Percentiles rank a stretch among this genome's conserved stretches.
Conservation (phyloP, 2,329 filamentous ascomycete genomes). For the Sarocladium oryzae region DNA sequence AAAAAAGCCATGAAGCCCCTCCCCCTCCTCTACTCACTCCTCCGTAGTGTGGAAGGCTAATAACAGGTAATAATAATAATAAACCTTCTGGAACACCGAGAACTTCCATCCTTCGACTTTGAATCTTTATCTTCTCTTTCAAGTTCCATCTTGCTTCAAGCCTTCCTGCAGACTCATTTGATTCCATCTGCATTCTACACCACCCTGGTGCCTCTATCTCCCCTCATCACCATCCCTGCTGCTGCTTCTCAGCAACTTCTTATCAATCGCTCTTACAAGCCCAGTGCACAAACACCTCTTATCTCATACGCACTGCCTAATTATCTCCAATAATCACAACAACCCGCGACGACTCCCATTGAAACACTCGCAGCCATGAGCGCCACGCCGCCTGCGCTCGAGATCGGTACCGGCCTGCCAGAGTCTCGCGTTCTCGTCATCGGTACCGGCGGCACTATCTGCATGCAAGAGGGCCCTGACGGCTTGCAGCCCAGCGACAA, state of each 20-base stretch:
- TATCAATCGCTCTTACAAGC: no score
- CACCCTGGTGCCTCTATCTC: no score
- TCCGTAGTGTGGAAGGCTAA: no score
- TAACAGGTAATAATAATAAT: not conserved
- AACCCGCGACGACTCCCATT: no score
- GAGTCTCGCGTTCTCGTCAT: constrained; percentile 83
- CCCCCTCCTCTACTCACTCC: not conserved
- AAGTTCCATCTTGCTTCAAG: no score
- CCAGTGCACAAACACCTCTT: no score
- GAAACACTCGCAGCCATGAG: not conserved
- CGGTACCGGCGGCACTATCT: constrained; percentile 86
- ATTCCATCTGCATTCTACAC: no score
- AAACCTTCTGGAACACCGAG: constrained; percentile 2
- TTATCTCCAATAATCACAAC: no score
- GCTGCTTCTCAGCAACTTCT: no score
- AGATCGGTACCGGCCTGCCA: constrained; percentile 36
- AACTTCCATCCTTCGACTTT: not conserved
- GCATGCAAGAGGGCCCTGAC: constrained; percentile 76
- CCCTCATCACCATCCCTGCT: not conserved
- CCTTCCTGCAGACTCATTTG: no score
- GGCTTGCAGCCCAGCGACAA: constrained; percentile 75
- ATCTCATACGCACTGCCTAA: no score
- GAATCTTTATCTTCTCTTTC: not conserved
- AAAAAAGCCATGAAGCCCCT: not conserved
- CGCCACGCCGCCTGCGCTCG: constrained; percentile 6